Evolutionary conservation across 2,329 filamentous ascomycete species (phyloP).

Genomic region (Neonectria sp.): DNA sequence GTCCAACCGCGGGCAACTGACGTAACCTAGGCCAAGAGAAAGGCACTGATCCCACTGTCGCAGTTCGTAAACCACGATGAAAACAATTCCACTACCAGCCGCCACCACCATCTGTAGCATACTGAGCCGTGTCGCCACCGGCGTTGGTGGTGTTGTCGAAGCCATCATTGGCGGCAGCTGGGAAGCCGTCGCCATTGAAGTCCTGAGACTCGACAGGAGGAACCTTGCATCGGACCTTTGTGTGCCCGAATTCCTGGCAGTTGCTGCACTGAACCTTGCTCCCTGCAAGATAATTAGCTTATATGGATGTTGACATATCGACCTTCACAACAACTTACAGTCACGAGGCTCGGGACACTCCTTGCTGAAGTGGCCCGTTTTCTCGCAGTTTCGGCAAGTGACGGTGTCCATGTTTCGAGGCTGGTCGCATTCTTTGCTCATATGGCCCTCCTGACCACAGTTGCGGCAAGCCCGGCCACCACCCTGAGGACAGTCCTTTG

Average conservation of each 20-base stretch:
- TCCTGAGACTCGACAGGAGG: constrained; percentile 40
- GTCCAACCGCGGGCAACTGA: neutral
- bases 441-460: constrained; percentile 75
- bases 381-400: constrained; percentile 73
- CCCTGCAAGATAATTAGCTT: constrained; percentile 50
- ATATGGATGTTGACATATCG: neutral
- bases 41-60: neutral
- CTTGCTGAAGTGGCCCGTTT: constrained; percentile 72
- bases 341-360: constrained; percentile 73
- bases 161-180: constrained; percentile 20
- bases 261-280: constrained; percentile 58
- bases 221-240: constrained; percentile 57
- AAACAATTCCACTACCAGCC: constrained; percentile 35
- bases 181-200: constrained; percentile 26
- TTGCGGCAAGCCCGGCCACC: constrained; percentile 71
- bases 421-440: constrained; percentile 65
- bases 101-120: constrained; percentile 6
- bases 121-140: constrained; percentile 8
- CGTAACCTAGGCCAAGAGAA: neutral
- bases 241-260: constrained; percentile 57
- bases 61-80: neutral
- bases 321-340: constrained; percentile 50
- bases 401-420: constrained; percentile 61
- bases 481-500: constrained; percentile 75
- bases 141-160: constrained; percentile 22